Base-by-base conservation (phyloP, 2,329 filamentous ascomycete genomes). In the Claviceps maximensis region DNA sequence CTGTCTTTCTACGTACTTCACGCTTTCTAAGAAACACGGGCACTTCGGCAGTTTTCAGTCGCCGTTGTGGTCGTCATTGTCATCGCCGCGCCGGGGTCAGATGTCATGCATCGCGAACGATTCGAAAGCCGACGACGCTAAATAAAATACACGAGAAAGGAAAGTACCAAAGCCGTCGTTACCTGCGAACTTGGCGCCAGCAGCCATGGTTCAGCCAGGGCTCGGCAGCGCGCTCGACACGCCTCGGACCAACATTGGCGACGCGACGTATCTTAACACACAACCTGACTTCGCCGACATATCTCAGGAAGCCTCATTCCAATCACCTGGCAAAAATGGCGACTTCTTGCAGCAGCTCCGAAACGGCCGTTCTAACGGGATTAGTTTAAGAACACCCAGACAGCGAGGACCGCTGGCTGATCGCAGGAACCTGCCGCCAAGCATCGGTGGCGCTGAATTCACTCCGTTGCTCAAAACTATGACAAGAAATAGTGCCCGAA, bases 381-480 rank as follows among this genome's bases (percentile, higher is more conserved):
- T 77, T 60, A 83, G 70, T 64, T 70, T 89, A 58, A 77, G 80
- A 62, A 95, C 91, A 51, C 91, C 91, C 33, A 82, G 84, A 57
- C 78, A 79, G 31, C 60, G 87, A 58, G 80, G 83, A 19, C 82
- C 85, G 21, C 77, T 95, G 44, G 78, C 79, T 56, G 81, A 87
- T 67, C 78, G 82, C 59, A 80, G 80, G 61, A 93, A 89, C 61
- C 74, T 89, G 23, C 85, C 84, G 23, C 74, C 76, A 40, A 77
- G 78, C 57, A 70, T 83, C 44, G 79, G 75, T 46, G 80, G 79
- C 52, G 84, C 83, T 60, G 94, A 98, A 63, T 98, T 98, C 67
- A 98, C 93, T 0, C 93, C 94, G 0, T 74, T 98, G 60, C 80
- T 98, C 65, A 95, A 95, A 69, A 89, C 74, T 25, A 82, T 78